phyloP scores from a whole-genome alignment of 371 early-diverging fungal species.

The Apophysomyces variabilis region DNA sequence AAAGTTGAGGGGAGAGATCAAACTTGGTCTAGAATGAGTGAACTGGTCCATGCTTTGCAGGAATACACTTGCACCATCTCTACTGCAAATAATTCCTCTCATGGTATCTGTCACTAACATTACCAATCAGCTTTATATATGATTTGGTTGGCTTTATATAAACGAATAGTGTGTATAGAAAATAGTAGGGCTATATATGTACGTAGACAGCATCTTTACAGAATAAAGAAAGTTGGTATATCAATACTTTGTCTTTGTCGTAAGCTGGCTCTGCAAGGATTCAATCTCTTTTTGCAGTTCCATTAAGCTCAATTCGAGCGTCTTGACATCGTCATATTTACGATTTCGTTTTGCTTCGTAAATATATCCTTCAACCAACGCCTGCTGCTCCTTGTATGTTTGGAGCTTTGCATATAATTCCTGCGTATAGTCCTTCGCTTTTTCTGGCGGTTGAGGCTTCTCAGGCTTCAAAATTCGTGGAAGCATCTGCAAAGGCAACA shows the following conservation, averaged over 20 bases:
- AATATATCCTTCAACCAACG: conserved; percentile 70
- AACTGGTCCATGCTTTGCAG: too few relatives aligned
- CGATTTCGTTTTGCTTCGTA: conserved; percentile 77
- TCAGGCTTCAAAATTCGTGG: conserved; percentile 64
- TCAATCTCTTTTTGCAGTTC: conserved; percentile 79
- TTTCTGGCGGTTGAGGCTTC: conserved; percentile 14
- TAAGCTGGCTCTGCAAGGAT: conserved; percentile 22
- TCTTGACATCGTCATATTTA: conserved; percentile 81
- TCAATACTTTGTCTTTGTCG: background rate
- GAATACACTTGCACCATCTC: too few relatives aligned
- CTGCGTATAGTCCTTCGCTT: conserved; percentile 18
- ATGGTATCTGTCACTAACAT: too few relatives aligned
- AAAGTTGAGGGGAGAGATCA: too few relatives aligned
- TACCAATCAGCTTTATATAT: too few relatives aligned
- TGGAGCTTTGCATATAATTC: conserved; percentile 63
- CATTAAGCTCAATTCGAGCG: conserved; percentile 68
- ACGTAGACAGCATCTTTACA: too few relatives aligned
- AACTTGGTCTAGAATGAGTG: too few relatives aligned
- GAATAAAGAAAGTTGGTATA: too few relatives aligned
- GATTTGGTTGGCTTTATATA: too few relatives aligned
- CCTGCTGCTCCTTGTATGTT: conserved; percentile 73
- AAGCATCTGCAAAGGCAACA: conserved; percentile 87
- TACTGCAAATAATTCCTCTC: too few relatives aligned
- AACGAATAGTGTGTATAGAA: too few relatives aligned
- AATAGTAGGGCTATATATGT: too few relatives aligned